Base-by-base conservation (phyloP, 148 eudicot species). In the Silene conica region DNA sequence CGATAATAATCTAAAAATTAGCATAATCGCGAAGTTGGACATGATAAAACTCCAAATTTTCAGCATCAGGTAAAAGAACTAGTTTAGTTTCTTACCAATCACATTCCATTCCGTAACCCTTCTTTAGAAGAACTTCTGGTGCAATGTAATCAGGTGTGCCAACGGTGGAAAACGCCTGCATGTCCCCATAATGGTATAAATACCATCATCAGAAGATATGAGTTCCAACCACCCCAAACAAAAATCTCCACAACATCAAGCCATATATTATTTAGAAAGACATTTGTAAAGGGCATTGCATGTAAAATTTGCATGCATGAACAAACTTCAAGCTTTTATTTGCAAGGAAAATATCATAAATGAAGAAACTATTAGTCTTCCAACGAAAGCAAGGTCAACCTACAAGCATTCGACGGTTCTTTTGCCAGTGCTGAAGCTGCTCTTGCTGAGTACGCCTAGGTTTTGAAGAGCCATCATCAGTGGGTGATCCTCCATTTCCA, bases 81-180 rank as follows among this genome's bases (percentile, higher is more conserved):
- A 26, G 41, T 70, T 26, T 58, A 43, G 72, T 69, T 34, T 78
- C 98, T 86, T 83, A 93, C 98, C 98, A 93, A 80, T 93, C 98
- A 71, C 98, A 93, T 80, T 93, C 98, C 95, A 91, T 78, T 41
- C 85, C 90, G 69, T 93, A 93, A 55, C 98, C 98, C 80, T 93
- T 93, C 90, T 93, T 93, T 72, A 91, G 69, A 19, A 93, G 80
- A 76, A 93, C 98, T 80, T 93, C 98, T 63, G 98, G 98, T 63
- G 98, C 98, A 80, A 93, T 93, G 82, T 93, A 93, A 77, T 93
- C 98, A 61, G 98, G 98, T 58, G 98, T 93, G 45, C 98, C 97
- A 73, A 93, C 98, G 12, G 98, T 93, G 50, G 98, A 93, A 81
- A 86, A 93, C 76, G 98, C 98, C 98, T 96, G 91, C 78, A 83